These are phyloP conservation scores for Aspergillus transmontanensis DNA, from an alignment of 2,329 filamentous ascomycete genomes.

Conservation along the genomic window DNA sequence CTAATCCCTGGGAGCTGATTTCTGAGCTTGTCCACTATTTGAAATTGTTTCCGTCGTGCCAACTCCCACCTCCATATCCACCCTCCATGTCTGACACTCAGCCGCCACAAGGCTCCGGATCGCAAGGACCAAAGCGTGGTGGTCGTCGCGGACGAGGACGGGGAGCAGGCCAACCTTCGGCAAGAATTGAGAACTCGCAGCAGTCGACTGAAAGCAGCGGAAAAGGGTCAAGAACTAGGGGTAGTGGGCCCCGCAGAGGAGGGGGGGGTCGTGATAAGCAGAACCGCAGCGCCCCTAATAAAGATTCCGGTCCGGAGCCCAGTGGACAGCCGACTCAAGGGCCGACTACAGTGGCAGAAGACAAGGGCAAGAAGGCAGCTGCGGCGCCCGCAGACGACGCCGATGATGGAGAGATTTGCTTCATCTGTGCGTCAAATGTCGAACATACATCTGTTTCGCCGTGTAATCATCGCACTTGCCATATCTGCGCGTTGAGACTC, in stretches of 20 bases:
- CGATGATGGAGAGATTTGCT: conserved; percentile 81
- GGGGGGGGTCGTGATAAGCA: conserved; percentile 37
- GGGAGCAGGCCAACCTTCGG: conserved; percentile 36
- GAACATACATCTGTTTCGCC: conserved; percentile 86
- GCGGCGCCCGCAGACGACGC: conserved; percentile 48
- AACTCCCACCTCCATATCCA: conserved; percentile 11
- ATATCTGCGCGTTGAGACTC: conserved; percentile 90
- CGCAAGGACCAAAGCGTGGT: conserved; percentile 46
- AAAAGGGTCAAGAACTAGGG: conserved; percentile 39
- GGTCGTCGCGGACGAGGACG: conserved; percentile 42
- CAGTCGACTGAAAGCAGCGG: conserved; percentile 29
- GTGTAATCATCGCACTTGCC: conserved; percentile 95
- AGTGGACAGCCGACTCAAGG: conserved; percentile 45
- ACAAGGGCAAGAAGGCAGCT: conserved; percentile 31
- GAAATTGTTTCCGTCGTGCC: conserved; percentile 8
- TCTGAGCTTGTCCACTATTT: conserved; percentile 4
- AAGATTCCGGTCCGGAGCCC: conserved; percentile 15
- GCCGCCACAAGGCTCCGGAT: conserved; percentile 25
- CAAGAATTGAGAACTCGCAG: conserved; percentile 31
- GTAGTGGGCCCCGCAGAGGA: conserved; percentile 34
- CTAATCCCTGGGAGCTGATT: conserved; percentile 5
- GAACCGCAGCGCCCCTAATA: conserved; percentile 21
- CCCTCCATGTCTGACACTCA: conserved; percentile 35
- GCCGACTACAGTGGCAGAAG: conserved; percentile 42
- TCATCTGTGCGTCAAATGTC: conserved; percentile 92